Base-by-base conservation (phyloP, 805 yeast species). In the Wickerhamiella azymoides region DNA sequence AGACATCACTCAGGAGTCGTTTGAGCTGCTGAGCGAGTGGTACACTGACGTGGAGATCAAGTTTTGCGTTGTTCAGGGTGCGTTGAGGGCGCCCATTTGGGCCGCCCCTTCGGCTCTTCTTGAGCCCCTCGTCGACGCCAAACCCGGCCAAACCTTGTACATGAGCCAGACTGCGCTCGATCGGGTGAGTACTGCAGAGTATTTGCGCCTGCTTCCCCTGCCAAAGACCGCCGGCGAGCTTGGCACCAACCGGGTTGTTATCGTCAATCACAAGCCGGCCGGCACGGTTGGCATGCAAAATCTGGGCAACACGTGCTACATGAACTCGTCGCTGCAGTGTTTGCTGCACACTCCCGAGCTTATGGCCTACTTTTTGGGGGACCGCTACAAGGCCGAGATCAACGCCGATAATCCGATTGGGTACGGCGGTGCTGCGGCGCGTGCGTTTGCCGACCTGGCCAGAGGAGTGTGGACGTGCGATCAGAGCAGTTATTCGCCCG, bases 281-380 rank as follows among this genome's bases (percentile, higher is more conserved):
- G 88, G 96, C 52, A 58, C 68, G 40, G 61, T 70, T 48, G 80
- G 96, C 50, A 52, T 80, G 57, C 65, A 70, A 44, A 88, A 84
- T 57, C 65, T 86, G 50, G 96, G 96, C 2, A 88, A 88, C 59
- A 79, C 94, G 0, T 88, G 96, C 61, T 88, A 85, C 61, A 86
- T 88, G 96, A 86, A 85, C 61, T 83, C 94, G 9, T 96, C 96
- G 0, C 64, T 89, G 39, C 97, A 92, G 58, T 89, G 96, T 57
- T 64, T 89, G 36, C 72, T 54, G 10, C 97, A 89, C 57, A 71
- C 88, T 10, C 94, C 94, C 1, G 95, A 85, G 60, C 62, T 92
- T 21, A 74, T 79, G 9, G 70, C 76, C 36, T 89, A 85, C 58
- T 92, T 89, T 55, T 63, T 79, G 32, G 47, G 55, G 55, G 73